Evolutionary conservation across 148 eudicot species (phyloP).

Genomic region (Arbutus unedo): DNA sequence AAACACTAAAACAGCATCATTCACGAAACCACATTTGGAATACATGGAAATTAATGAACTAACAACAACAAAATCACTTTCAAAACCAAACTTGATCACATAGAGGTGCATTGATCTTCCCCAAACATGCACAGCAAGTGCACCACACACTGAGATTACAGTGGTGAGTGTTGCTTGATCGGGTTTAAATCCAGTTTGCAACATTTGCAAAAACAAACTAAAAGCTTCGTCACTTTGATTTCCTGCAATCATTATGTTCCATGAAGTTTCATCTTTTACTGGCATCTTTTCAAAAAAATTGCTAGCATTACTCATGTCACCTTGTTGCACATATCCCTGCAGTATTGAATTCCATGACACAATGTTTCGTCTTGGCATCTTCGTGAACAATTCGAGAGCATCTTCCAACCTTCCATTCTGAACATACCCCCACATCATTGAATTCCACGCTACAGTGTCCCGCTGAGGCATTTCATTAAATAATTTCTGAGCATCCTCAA

Average conservation of each 20-base stretch:
- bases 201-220: slow-evolving; percentile 31
- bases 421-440: slow-evolving; percentile 51
- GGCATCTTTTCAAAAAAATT: slow-evolving; percentile 40
- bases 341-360: slow-evolving; percentile 54
- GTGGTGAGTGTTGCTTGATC: slow-evolving; percentile 45
- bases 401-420: slow-evolving; percentile 43
- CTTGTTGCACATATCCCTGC: slow-evolving; percentile 43
- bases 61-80: slow-evolving; percentile 28
- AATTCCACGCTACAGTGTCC: slow-evolving; percentile 61
- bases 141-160: slow-evolving; percentile 42
- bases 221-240: slow-evolving; percentile 42
- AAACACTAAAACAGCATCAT: slow-evolving; percentile 36
- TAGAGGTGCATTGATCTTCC: slow-evolving; percentile 41
- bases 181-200: slow-evolving; percentile 37
- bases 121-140: slow-evolving; percentile 41
- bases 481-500: slow-evolving; percentile 45
- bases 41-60: slow-evolving; percentile 59
- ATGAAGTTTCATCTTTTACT: slow-evolving; percentile 40
- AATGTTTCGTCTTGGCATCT: slow-evolving; percentile 46
- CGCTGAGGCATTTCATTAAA: slow-evolving; percentile 49
- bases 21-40: slow-evolving; percentile 48
- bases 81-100: slow-evolving; percentile 39
- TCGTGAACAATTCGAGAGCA: slow-evolving; percentile 44
- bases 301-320: slow-evolving; percentile 35
- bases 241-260: slow-evolving; percentile 56